phyloP scores from a whole-genome alignment of 805 yeast species.

The Saturnispora besseyi region DNA sequence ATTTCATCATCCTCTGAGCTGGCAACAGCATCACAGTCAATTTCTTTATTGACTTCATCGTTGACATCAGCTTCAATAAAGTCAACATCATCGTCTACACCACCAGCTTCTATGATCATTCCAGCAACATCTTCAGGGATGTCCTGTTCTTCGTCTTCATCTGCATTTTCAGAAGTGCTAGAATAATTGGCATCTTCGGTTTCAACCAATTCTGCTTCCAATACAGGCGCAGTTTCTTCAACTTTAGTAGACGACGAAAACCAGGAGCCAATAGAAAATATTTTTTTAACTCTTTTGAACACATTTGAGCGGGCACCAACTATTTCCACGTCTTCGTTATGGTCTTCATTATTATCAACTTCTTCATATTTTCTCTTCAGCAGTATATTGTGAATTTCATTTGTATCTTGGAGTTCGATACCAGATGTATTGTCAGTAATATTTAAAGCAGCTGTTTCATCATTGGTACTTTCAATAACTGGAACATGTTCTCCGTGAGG shows the following conservation, averaged over 20 bases:
- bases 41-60: neutral
- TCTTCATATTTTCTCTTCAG: constrained; percentile 1
- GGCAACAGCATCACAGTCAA: neutral
- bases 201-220: constrained; percentile 2
- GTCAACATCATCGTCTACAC: constrained; percentile 4
- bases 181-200: constrained; percentile 8
- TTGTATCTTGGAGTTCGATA: neutral
- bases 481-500: neutral
- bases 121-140: constrained; percentile 3
- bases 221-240: neutral
- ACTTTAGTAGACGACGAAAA: neutral
- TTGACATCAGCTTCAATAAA: neutral
- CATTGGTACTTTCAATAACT: too few relatives aligned
- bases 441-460: neutral
- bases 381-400: neutral
- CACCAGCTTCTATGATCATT: constrained; percentile 1
- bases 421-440: neutral
- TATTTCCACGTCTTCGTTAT: constrained; percentile 1
- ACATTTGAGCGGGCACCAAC: neutral
- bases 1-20: constrained; percentile 5
- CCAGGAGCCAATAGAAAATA: constrained; percentile 2
- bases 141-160: constrained; percentile 9
- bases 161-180: constrained; percentile 5
- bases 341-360: constrained; percentile 9
- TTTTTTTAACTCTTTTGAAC: constrained; percentile 4